phyloP scores from a whole-genome alignment of 2,329 filamentous ascomycete genomes.

The Intubia oerlemansii region DNA sequence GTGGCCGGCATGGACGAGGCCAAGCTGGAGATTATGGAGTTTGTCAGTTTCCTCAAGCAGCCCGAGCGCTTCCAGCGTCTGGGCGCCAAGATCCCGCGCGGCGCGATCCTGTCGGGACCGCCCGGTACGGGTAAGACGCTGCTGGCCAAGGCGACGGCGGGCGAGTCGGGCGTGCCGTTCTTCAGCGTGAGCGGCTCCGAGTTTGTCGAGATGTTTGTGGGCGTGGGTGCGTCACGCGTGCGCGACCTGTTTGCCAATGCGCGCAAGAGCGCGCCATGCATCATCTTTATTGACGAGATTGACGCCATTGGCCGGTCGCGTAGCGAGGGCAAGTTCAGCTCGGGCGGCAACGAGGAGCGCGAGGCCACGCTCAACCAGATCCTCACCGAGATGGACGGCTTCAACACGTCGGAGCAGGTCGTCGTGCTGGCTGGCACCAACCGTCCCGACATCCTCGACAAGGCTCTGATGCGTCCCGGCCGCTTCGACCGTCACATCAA shows the following conservation, averaged over 20 bases:
- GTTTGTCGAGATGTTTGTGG: conserved; percentile 99
- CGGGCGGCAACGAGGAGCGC: conserved; percentile 88
- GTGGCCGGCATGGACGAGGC: conserved; percentile 97
- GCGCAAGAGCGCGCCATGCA: conserved; percentile 89
- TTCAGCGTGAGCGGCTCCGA: conserved; percentile 97
- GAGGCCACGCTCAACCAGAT: conserved; percentile 97
- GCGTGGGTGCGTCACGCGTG: conserved; percentile 89
- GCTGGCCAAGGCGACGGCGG: conserved; percentile 89
- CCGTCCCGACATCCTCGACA: conserved; percentile 81
- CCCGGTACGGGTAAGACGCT: conserved; percentile 97
- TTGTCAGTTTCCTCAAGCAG: conserved; percentile 90
- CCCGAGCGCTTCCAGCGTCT: conserved; percentile 83
- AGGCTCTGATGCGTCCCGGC: conserved; percentile 87
- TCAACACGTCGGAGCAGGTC: conserved; percentile 91
- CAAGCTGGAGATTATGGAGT: conserved; percentile 97
- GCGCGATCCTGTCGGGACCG: conserved; percentile 90
- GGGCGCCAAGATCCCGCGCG: conserved; percentile 91
- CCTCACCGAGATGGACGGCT: conserved; percentile 96
- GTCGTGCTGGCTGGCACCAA: conserved; percentile 96
- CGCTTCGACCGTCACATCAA: conserved; percentile 93
- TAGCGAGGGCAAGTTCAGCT: conserved; percentile 47
- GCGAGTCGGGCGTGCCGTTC: conserved; percentile 92
- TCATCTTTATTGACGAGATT: conserved; percentile 99
- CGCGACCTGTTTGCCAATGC: conserved; percentile 88
- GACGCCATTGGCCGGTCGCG: conserved; percentile 90